Evolutionary conservation across 2,329 filamentous ascomycete genomes (phyloP).

Genomic region (Arthrobotrys sphaeroides): DNA sequence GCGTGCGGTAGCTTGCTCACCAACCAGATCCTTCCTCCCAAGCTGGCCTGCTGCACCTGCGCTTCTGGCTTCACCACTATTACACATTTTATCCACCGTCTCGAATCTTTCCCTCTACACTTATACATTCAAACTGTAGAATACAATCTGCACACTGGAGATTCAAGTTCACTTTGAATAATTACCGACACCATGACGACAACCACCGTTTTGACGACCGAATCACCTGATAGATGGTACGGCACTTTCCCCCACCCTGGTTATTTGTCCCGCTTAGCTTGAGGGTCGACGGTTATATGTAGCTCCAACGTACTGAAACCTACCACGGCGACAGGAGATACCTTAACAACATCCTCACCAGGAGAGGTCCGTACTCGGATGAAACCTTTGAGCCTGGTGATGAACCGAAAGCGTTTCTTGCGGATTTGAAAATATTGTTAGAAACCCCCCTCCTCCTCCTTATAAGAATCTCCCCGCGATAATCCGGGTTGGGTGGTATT

Average conservation of each 20-base stretch:
- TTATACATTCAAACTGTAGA: not conserved
- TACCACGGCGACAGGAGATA: constrained; percentile 73
- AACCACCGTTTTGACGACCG: constrained; percentile 38
- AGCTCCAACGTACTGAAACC: constrained; percentile 22
- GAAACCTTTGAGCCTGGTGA: constrained; percentile 67
- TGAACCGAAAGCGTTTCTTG: constrained; percentile 68
- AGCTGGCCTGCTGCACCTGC: constrained; percentile 16
- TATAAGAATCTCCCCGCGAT: not conserved
- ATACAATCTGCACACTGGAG: not conserved
- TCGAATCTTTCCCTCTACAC: not conserved
- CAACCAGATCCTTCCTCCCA: constrained; percentile 31
- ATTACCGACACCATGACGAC: constrained; percentile 33
- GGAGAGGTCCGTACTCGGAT: constrained; percentile 82
- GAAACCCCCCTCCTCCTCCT: constrained; percentile 58
- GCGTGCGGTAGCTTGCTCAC: constrained; percentile 6
- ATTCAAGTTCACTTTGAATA: not conserved
- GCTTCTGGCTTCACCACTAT: constrained; percentile 26
- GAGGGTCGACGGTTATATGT: not conserved
- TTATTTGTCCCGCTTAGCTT: constrained; percentile 39
- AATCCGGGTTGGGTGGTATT: not conserved
- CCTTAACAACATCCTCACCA: constrained; percentile 80
- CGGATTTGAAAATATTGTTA: constrained; percentile 78
- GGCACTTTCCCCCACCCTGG: constrained; percentile 37
- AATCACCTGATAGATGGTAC: constrained; percentile 49
- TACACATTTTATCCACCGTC: constrained; percentile 6